Conservation (phyloP, 2,329 filamentous ascomycete species). For the Fusarium sp. region DNA sequence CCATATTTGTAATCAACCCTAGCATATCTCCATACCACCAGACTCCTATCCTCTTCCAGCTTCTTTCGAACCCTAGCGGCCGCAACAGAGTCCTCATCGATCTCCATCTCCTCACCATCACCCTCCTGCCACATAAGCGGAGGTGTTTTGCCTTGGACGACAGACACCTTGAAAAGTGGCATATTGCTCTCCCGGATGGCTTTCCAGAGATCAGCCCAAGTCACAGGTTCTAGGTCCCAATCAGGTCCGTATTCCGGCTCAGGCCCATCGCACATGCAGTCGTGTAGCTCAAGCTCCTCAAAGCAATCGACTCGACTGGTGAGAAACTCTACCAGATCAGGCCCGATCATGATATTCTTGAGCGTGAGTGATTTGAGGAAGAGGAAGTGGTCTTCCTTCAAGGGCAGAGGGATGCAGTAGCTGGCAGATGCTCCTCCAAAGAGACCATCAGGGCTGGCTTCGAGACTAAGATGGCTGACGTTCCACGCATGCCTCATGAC, state of each 20-base stretch:
- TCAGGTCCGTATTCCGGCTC: background rate
- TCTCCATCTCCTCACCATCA: background rate
- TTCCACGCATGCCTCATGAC: background rate
- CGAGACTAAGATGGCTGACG: background rate
- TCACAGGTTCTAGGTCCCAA: too few relatives aligned
- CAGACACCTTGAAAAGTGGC: background rate
- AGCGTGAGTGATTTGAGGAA: background rate
- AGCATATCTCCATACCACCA: constrained; percentile 3
- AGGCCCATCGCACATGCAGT: background rate
- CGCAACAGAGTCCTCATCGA: background rate
- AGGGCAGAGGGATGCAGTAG: background rate
- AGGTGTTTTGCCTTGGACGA: background rate
- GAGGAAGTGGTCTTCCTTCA: fast-evolving
- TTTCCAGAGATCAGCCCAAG: background rate
- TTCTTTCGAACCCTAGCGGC: background rate
- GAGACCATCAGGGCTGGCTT: background rate
- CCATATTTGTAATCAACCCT: background rate
- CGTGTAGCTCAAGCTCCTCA: background rate
- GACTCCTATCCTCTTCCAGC: background rate
- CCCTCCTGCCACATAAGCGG: background rate
- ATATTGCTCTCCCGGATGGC: background rate
- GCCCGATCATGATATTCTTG: background rate
- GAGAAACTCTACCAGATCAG: background rate
- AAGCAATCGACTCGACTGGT: background rate
- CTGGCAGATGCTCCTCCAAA: background rate